A percentile compares a stretch with the other conserved stretches of the same genome.
Conservation (phyloP, 331 rosid species). For the Erythrophleum ivorense region DNA sequence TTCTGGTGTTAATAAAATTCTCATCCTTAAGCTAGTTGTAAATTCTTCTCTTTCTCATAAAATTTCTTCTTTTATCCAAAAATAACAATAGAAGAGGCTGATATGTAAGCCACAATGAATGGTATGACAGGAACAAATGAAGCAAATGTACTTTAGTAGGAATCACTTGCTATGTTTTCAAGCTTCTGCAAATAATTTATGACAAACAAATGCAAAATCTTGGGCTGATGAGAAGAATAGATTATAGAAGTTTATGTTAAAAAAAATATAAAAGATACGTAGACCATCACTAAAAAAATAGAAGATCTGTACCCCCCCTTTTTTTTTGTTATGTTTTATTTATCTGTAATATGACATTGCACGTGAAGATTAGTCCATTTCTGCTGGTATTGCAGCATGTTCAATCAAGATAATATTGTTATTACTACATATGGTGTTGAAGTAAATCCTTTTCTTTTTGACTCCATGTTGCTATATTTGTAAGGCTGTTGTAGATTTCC, state of each 20-base stretch:
- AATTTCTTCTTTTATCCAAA: no score
- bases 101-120: neutral
- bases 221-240: neutral
- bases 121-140: neutral
- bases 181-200: neutral
- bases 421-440: conserved; percentile 37
- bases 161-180: neutral
- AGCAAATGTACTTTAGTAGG: neutral
- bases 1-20: neutral
- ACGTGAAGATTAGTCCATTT: conserved; percentile 60
- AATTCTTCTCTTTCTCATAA: no score
- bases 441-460: conserved; percentile 35
- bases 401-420: conserved; percentile 7
- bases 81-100: neutral
- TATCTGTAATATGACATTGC: conserved; percentile 41
- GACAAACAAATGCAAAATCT: neutral
- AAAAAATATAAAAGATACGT: neutral
- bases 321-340: neutral
- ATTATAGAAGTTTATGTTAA: no score
- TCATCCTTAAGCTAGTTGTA: neutral
- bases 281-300: neutral
- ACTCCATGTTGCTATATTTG: conserved; percentile 26
- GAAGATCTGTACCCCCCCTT: no score
- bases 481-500: conserved; percentile 36
- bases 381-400: conserved; percentile 22